phyloP scores from a whole-genome alignment of 2,329 filamentous ascomycete species.

The Chrysoporthe austroafricana region DNA sequence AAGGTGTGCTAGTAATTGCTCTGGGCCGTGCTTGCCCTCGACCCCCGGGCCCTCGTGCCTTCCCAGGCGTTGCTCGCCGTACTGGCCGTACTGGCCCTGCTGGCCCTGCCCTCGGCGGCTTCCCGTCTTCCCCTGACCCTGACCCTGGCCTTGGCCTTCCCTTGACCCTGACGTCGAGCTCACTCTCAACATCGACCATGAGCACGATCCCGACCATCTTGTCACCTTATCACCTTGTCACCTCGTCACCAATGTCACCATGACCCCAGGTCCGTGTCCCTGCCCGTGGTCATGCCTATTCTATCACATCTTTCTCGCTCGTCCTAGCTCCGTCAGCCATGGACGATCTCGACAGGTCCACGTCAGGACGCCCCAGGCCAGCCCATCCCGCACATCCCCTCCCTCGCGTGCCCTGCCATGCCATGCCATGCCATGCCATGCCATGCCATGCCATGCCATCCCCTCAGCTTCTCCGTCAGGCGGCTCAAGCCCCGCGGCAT shows the following conservation, averaged over 20 bases:
- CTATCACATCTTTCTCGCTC: too few species aligned
- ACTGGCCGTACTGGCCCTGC: not conserved
- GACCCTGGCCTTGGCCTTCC: not conserved
- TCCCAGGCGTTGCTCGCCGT: not conserved
- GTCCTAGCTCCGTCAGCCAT: not conserved
- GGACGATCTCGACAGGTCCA: not conserved
- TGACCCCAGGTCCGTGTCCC: too few species aligned
- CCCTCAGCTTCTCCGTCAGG: not conserved
- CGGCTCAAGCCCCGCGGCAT: not conserved
- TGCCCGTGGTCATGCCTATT: too few species aligned
- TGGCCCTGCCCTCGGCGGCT: not conserved
- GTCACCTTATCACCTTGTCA: not conserved
- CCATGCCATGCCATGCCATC: not conserved
- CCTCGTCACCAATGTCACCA: not conserved
- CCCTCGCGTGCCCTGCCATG: not conserved
- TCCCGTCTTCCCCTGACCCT: slow-evolving; percentile 2
- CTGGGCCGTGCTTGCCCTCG: not conserved
- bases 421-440: not conserved
- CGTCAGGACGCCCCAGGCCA: not conserved
- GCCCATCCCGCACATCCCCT: not conserved
- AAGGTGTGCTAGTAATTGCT: not conserved
- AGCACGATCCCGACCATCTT: not conserved
- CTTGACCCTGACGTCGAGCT: not conserved
- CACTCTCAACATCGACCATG: not conserved
- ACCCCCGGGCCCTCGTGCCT: not conserved